Evolutionary conservation across 169 alveolate genomes (phyloP), one percentile per base, ranked within the genome.

Genomic region (Plasmodium falciparum): DNA sequence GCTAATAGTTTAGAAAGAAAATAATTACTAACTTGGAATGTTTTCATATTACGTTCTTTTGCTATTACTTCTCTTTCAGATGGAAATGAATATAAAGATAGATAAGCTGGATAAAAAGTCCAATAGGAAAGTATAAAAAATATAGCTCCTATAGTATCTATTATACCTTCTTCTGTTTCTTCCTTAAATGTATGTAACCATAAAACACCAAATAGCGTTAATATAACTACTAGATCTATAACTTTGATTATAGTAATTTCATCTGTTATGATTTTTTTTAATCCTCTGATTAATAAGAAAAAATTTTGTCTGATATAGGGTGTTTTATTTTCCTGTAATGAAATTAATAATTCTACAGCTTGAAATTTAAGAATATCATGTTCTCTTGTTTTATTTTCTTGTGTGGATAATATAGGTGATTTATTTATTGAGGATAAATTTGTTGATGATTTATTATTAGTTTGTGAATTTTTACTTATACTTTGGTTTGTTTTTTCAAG

Each of bases 41-140:
- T 83, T 49, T 76, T 71, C 69, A 86, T 59, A 70, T 86, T 83
- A 45, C 94, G 72, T 56, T 86, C 94, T 43, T 62, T 74, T 5
- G 94, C 88, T 24, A 74, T 74, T 50, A 88, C 92, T 24, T 67
- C 92, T 47, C 95, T 73, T 50, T 88, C 93, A 1, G 93, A 88
- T 5, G 95, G 95, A 63, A 92, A 88, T 12, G 95, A 73, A 58
- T 74, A 71, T 61, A 85, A 86, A 15, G 93, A 88, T n/a, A 91
- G 47, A 45, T 62, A 70, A 45, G 89, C 91, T 56, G 80, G 80
- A 67, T 86, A 75, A 50, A 72, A 75, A 1, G 88, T 91, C 91
- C 86, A 91, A 67, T 62, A 91, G 45, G 72, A 70, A 15, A 67
- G 61, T 5, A 88, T 88, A 75, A 88, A 88, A 58, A 88, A 88